A percentile compares a stretch with the other conserved stretches of the same genome.
phyloP scores from a whole-genome alignment of 1,284 basidiomycete species.

The Cutaneotrichosporon cavernicola region DNA sequence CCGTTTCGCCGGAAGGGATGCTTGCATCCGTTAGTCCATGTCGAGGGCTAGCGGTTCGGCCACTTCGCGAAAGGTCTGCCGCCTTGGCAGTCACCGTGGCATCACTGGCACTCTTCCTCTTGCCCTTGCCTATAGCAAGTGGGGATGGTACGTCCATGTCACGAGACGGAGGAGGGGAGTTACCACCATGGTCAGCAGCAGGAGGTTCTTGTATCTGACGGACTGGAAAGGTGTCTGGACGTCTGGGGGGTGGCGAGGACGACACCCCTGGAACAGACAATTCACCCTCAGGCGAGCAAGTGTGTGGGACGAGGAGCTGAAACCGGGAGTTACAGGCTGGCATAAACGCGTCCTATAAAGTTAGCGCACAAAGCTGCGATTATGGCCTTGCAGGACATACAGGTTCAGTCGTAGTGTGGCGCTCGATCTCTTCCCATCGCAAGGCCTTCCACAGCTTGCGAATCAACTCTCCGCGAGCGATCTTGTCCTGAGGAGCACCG shows the following conservation, averaged over 20 bases:
- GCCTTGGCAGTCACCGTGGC: not conserved
- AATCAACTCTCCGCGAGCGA: constrained; percentile 46
- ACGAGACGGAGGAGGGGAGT: not conserved
- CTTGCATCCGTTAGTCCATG: not conserved
- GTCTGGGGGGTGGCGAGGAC: constrained; percentile 31
- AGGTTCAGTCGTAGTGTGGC: constrained; percentile 26
- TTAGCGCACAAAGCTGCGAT: not conserved
- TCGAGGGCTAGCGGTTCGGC: not conserved
- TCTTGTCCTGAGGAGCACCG: constrained; percentile 21
- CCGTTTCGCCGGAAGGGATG: not conserved
- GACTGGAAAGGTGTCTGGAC: constrained; percentile 38
- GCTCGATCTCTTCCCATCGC: constrained; percentile 48
- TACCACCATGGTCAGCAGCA: not conserved
- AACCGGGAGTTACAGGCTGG: constrained; percentile 42
- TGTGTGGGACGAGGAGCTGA: constrained; percentile 44
- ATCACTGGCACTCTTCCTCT: constrained; percentile 28
- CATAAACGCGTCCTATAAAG: constrained; percentile 9
- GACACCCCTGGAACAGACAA: not conserved
- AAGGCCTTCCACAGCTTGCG: constrained; percentile 49
- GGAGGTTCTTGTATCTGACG: constrained; percentile 6
- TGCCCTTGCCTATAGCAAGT: constrained; percentile 26
- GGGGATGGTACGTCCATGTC: constrained; percentile 3
- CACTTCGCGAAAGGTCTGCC: not conserved
- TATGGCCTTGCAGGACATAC: not conserved
- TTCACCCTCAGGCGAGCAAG: constrained; percentile 25